phyloP scores from a whole-genome alignment of 495 filamentous ascomycete genomes.

The Annulohypoxylon maeteangense region DNA sequence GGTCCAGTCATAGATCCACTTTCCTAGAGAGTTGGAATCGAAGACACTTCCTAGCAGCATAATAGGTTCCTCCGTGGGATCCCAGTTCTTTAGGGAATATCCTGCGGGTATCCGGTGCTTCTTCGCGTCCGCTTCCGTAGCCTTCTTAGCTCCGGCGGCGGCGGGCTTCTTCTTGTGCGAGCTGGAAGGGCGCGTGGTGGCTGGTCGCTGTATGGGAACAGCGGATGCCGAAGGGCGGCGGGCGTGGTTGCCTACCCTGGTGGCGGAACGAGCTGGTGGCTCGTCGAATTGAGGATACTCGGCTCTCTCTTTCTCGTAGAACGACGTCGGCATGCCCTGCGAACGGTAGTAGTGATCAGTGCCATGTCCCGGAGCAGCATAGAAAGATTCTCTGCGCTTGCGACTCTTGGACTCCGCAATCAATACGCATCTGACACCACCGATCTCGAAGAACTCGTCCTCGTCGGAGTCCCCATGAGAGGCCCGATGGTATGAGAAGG shows the following conservation, averaged over 20 bases:
- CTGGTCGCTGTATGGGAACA: conserved; percentile 52
- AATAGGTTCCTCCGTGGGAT: conserved; percentile 90
- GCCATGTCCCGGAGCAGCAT: conserved; percentile 58
- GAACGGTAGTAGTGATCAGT: conserved; percentile 67
- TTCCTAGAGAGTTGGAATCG: conserved; percentile 95
- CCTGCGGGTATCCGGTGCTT: conserved; percentile 85
- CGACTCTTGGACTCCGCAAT: conserved; percentile 56
- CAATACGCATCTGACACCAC: conserved; percentile 59
- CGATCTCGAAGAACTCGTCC: conserved; percentile 66
- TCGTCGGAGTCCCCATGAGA: conserved; percentile 70
- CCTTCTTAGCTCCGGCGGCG: conserved; percentile 56
- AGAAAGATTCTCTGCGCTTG: conserved; percentile 53
- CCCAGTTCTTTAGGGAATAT: conserved; percentile 99
- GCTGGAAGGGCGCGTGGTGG: conserved; percentile 56
- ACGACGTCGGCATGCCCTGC: conserved; percentile 56
- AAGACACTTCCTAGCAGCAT: conserved; percentile 95
- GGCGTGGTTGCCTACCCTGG: conserved; percentile 55
- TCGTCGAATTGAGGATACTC: conserved; percentile 52
- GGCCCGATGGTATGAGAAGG: conserved; percentile 65
- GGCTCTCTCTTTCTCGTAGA: conserved; percentile 52
- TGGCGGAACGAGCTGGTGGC: conserved; percentile 56
- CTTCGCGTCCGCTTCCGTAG: conserved; percentile 86
- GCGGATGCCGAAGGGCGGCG: conserved; percentile 58
- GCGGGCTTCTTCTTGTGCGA: conserved; percentile 46
- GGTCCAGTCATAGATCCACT: conserved; percentile 99